These are phyloP conservation scores for Phyllosticta citribraziliensis DNA, from an alignment of 2,329 filamentous ascomycete genomes.

Conservation along the genomic window DNA sequence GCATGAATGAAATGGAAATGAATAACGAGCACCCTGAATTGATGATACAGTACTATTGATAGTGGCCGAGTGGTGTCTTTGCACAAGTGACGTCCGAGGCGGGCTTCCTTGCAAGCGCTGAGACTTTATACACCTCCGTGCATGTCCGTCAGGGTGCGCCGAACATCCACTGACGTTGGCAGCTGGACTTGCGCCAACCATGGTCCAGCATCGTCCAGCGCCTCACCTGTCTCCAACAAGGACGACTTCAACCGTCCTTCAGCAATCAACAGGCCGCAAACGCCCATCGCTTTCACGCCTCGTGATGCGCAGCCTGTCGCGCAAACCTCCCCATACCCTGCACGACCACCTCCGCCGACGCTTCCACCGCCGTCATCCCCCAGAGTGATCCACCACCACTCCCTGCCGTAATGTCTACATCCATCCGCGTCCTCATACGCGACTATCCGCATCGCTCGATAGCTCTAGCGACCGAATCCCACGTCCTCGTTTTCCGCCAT, in stretches of 20 bases:
- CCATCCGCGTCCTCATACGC: slow-evolving; percentile 63
- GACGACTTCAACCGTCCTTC: background rate
- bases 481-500: slow-evolving; percentile 78
- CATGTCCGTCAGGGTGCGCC: background rate
- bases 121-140: background rate
- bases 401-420: slow-evolving; percentile 19
- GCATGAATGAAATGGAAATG: background rate
- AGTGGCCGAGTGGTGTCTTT: background rate
- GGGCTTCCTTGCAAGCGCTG: background rate
- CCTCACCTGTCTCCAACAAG: background rate
- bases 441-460: slow-evolving; percentile 82
- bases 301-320: background rate
- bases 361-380: slow-evolving; percentile 1
- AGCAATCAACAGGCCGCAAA: background rate
- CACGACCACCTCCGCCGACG: background rate
- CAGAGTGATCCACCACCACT: background rate
- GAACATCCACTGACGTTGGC: background rate
- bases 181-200: background rate
- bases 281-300: background rate
- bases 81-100: background rate
- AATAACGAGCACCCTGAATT: background rate
- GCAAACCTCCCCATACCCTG: background rate
- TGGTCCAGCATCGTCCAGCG: background rate
- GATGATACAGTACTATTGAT: background rate
- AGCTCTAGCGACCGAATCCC: slow-evolving; percentile 67